These are phyloP conservation scores for Staphylotrichum tortipilum DNA, from an alignment of 495 filamentous ascomycete species.

Conservation along the genomic window DNA sequence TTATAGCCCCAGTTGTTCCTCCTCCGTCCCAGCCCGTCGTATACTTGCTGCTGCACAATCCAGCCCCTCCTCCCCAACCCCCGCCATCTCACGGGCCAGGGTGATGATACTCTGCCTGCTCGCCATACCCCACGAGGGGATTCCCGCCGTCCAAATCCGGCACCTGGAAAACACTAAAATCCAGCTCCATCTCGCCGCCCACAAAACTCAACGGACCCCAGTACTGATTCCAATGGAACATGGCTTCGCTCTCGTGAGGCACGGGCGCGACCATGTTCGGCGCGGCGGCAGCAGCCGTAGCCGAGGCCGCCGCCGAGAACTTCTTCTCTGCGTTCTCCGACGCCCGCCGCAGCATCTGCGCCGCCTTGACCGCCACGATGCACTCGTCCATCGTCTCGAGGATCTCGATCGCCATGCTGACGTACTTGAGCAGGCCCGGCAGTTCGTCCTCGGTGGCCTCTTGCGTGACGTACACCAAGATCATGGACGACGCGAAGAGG, in stretches of 20 bases:
- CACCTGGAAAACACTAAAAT: not conserved
- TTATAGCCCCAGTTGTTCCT: too few species aligned
- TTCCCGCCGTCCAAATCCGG: not conserved
- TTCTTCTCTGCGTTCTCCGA: not conserved
- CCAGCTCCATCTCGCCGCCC: not conserved
- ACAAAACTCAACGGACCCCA: not conserved
- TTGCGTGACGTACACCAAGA: not conserved
- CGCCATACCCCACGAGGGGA: too few species aligned
- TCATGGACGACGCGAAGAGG: not conserved
- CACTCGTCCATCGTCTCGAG: not conserved
- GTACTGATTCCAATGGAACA: not conserved
- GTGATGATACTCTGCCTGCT: too few species aligned
- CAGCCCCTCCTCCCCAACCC: too few species aligned
- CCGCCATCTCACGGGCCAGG: too few species aligned
- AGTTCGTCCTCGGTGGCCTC: not conserved
- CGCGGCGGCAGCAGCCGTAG: not conserved
- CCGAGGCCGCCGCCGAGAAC: not conserved
- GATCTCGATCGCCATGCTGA: not conserved
- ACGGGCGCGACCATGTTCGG: not conserved
- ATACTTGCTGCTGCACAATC: too few species aligned
- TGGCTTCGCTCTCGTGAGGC: not conserved
- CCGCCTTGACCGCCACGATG: not conserved
- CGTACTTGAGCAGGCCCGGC: not conserved
- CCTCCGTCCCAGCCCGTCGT: too few species aligned
- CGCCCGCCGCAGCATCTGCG: not conserved